Percentiles rank a stretch among this genome's conserved stretches.
These are phyloP conservation scores for Flagelloscypha sp. DNA, from an alignment of 768 basidiomycete species.

Conservation along the genomic window DNA sequence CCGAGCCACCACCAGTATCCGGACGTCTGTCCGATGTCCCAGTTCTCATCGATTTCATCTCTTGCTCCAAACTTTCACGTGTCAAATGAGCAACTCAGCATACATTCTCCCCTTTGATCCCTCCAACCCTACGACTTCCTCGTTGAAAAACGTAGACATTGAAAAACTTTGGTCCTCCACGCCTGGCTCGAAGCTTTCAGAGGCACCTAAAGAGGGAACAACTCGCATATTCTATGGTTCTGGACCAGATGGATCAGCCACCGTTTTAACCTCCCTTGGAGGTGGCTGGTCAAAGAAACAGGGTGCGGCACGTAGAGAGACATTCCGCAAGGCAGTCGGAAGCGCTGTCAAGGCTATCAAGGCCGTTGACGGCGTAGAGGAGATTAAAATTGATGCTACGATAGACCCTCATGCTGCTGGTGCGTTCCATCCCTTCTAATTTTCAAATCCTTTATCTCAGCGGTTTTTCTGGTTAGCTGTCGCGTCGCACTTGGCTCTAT, in stretches of 20 bases:
- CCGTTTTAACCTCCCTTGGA: conserved; percentile 52
- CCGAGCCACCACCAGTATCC: too few relatives aligned
- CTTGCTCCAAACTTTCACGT: too few relatives aligned
- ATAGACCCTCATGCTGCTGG: conserved; percentile 73
- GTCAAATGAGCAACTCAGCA: conserved; percentile 26
- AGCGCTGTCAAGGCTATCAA: conserved; percentile 65
- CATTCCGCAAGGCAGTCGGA: conserved; percentile 64
- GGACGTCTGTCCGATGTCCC: too few relatives aligned
- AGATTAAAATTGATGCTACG: conserved; percentile 55
- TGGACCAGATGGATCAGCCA: conserved; percentile 28
- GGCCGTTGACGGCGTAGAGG: conserved; percentile 50
- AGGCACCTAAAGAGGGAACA: conserved; percentile 52
- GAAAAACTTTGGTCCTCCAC: conserved; percentile 25
- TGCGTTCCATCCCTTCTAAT: conserved; percentile 21
- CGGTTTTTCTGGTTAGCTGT: conserved; percentile 41
- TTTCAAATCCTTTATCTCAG: not conserved
- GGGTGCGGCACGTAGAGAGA: conserved; percentile 46
- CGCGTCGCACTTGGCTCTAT: conserved; percentile 65
- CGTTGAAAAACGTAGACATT: conserved; percentile 17
- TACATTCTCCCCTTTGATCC: conserved; percentile 35
- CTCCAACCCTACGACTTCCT: conserved; percentile 14
- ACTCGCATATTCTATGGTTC: conserved; percentile 58
- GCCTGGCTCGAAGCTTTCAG: conserved; percentile 21
- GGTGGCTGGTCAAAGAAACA: conserved; percentile 36
- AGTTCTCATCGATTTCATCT: too few relatives aligned